These are phyloP conservation scores for Terana coerulea DNA, from an alignment of 768 basidiomycete genomes.

Conservation along the genomic window DNA sequence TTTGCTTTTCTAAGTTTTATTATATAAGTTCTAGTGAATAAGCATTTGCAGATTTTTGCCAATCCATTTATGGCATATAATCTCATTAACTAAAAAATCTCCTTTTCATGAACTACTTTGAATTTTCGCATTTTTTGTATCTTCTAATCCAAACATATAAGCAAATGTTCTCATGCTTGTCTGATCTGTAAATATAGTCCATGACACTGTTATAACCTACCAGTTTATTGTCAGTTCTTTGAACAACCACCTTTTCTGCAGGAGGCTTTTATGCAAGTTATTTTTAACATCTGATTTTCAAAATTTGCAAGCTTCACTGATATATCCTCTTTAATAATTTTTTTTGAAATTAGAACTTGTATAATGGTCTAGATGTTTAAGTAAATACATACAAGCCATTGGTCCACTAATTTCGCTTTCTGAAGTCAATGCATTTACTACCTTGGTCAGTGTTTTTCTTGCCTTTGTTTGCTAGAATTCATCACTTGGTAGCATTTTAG, in stretches of 20 bases:
- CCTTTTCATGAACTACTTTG: not conserved
- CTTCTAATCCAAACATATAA: conserved; percentile 23
- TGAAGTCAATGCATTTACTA: conserved; percentile 11
- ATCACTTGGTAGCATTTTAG: conserved; percentile 18
- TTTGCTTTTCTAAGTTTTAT: not conserved
- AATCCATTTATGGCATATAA: conserved; percentile 8
- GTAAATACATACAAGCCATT: not conserved
- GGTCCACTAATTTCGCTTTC: conserved; percentile 4
- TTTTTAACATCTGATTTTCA: not conserved
- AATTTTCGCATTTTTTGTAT: not conserved
- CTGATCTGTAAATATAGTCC: conserved; percentile 17
- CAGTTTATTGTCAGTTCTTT: not conserved
- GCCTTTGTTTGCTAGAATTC: conserved; percentile 7
- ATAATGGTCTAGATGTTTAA: conserved; percentile 12
- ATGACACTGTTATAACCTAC: not conserved
- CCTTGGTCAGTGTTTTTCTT: not conserved
- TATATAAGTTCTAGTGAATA: not conserved
- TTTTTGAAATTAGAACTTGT: conserved; percentile 5
- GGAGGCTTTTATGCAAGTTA: not conserved
- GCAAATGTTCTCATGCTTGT: conserved; percentile 12
- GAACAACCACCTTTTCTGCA: not conserved
- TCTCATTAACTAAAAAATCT: not conserved
- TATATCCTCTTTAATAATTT: conserved; percentile 9
- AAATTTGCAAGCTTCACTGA: not conserved
- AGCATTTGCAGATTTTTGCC: conserved; percentile 7